These are phyloP conservation scores for Papiliotrema flavescens DNA, from an alignment of 1,284 basidiomycete genomes.

Conservation along the genomic window DNA sequence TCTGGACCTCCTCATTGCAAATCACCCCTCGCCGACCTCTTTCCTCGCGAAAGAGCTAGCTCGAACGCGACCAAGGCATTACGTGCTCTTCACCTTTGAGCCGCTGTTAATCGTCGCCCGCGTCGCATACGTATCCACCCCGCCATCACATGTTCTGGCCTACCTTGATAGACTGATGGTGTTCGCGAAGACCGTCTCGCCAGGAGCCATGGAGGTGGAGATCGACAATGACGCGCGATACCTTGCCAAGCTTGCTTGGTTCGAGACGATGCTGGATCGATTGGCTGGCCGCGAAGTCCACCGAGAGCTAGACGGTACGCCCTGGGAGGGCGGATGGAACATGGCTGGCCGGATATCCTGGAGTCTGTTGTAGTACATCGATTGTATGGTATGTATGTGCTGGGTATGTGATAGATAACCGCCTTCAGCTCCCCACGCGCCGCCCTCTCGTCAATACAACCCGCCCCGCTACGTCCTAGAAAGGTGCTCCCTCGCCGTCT, in stretches of 20 bases:
- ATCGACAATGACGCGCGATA: slow-evolving; percentile 24
- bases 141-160: background rate
- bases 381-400: slow-evolving; percentile 1
- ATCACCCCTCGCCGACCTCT: slow-evolving; percentile 9
- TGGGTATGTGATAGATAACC: background rate
- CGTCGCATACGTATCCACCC: slow-evolving; percentile 1
- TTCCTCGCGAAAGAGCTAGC: slow-evolving; percentile 21
- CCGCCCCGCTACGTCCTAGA: background rate
- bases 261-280: slow-evolving; percentile 20
- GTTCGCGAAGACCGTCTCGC: slow-evolving; percentile 16
- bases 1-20: slow-evolving; percentile 3
- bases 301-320: slow-evolving; percentile 20
- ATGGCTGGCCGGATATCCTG: slow-evolving; percentile 24
- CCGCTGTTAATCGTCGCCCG: slow-evolving; percentile 26
- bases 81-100: slow-evolving; percentile 33
- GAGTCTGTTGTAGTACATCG: slow-evolving; percentile 17
- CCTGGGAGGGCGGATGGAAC: slow-evolving; percentile 35
- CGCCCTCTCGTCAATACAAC: no score
- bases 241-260: slow-evolving; percentile 22
- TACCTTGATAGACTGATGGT: slow-evolving; percentile 17
- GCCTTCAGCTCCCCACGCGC: background rate
- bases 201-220: slow-evolving; percentile 24
- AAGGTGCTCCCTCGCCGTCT: slow-evolving; percentile 21
- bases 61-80: slow-evolving; percentile 30
- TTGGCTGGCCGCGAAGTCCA: slow-evolving; percentile 15